Percentiles rank a stretch among this genome's conserved stretches.
phyloP scores from a whole-genome alignment of 2,329 filamentous ascomycete genomes.

The Coniochaeta hoffmannii region DNA sequence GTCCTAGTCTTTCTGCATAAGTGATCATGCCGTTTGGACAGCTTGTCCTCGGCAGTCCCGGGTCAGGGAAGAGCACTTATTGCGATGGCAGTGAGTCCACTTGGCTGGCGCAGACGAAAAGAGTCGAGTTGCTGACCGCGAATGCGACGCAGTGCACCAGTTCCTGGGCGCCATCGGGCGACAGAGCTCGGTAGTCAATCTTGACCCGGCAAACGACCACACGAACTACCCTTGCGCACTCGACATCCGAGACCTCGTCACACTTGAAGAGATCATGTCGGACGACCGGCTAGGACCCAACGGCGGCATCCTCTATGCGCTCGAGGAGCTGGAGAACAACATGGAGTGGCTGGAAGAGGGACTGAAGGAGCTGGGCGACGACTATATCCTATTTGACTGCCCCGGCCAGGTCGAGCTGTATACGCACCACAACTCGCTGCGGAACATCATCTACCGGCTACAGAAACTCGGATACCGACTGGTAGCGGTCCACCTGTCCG shows the following conservation, averaged over 20 bases:
- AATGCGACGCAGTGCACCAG: slow-evolving; percentile 64
- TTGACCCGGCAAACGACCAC: slow-evolving; percentile 93
- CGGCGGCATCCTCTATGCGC: slow-evolving; percentile 82
- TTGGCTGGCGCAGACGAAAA: background rate
- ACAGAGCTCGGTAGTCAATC: slow-evolving; percentile 90
- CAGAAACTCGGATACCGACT: slow-evolving; percentile 90
- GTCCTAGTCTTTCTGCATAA: background rate
- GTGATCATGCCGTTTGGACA: slow-evolving; percentile 57
- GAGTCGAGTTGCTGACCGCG: background rate
- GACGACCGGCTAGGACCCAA: slow-evolving; percentile 88
- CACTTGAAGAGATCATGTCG: slow-evolving; percentile 90
- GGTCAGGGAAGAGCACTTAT: slow-evolving; percentile 93
- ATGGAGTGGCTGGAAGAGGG: slow-evolving; percentile 85
- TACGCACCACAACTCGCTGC: slow-evolving; percentile 85
- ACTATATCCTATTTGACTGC: slow-evolving; percentile 93
- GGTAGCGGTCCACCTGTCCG: slow-evolving; percentile 86
- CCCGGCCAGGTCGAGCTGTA: slow-evolving; percentile 96
- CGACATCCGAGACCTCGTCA: slow-evolving; percentile 83
- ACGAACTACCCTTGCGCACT: slow-evolving; percentile 84
- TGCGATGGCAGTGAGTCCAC: slow-evolving; percentile 78
- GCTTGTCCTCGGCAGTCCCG: slow-evolving; percentile 88
- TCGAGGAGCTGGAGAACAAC: slow-evolving; percentile 92
- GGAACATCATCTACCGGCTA: slow-evolving; percentile 85
- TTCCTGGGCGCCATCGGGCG: slow-evolving; percentile 94
- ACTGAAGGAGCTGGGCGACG: slow-evolving; percentile 72